Evolutionary conservation across 179 eudicot genomes (phyloP).

Genomic region (Patellifolia procumbens): DNA sequence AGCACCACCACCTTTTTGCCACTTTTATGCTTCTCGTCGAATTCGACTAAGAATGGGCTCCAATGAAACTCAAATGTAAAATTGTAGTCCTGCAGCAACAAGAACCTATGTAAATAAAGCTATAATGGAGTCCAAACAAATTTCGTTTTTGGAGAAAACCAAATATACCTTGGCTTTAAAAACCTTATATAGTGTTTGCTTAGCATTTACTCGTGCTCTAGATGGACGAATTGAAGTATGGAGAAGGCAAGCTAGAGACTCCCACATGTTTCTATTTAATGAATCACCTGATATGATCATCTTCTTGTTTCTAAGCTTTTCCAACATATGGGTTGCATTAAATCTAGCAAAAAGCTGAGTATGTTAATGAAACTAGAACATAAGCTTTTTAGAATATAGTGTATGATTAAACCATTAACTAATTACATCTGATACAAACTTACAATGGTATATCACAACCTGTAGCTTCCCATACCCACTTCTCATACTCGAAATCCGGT

Average conservation of each 20-base stretch:
- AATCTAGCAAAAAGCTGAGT: constrained; percentile 23
- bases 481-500: constrained; percentile 33
- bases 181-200: constrained; percentile 12
- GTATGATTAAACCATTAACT: neutral
- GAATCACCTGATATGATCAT: constrained; percentile 45
- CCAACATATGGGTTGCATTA: constrained; percentile 36
- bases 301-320: constrained; percentile 42
- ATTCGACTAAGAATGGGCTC: constrained; percentile 44
- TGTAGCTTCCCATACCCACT: constrained; percentile 46
- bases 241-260: constrained; percentile 49
- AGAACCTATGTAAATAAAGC: neutral
- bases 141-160: too few relatives aligned
- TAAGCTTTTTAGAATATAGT: neutral
- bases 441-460: constrained; percentile 50
- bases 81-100: constrained; percentile 31
- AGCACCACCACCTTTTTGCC: constrained; percentile 36
- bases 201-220: constrained; percentile 28
- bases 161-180: constrained; percentile 42
- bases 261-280: constrained; percentile 47
- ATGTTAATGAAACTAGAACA: neutral
- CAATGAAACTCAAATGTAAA: constrained; percentile 48
- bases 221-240: constrained; percentile 35
- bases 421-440: neutral
- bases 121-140: too few relatives aligned
- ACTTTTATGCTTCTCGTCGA: constrained; percentile 25